Evolutionary conservation across 176 grass and related monocot species (phyloP).

Genomic region (Zea mays): Zm-B73-REFERENCE-NAM-5.0 NC_050098.1:2827001-2827500

Average conservation of each 20-base stretch:
- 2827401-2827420: background rate
- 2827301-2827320: conserved; percentile 74
- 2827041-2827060: background rate
- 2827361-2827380: background rate
- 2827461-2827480: conserved; percentile 18
- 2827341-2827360: background rate
- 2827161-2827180: conserved; percentile 95
- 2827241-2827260: conserved; percentile 30
- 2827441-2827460: conserved; percentile 59
- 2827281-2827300: conserved; percentile 72
- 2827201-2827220: conserved; percentile 77
- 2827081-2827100: background rate
- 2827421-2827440: conserved; percentile 11
- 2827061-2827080: background rate
- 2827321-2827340: conserved; percentile 58
- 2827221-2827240: conserved; percentile 51
- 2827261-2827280: conserved; percentile 76
- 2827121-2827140: conserved; percentile 16
- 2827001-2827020: background rate
- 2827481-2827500: conserved; percentile 44
- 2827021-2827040: background rate
- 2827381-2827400: background rate
- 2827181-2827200: conserved; percentile 58
- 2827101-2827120: background rate
- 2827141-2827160: conserved; percentile 64